phyloP scores from a whole-genome alignment of 2,329 filamentous ascomycete species.

The Paracorniculantispora psalliotae region DNA sequence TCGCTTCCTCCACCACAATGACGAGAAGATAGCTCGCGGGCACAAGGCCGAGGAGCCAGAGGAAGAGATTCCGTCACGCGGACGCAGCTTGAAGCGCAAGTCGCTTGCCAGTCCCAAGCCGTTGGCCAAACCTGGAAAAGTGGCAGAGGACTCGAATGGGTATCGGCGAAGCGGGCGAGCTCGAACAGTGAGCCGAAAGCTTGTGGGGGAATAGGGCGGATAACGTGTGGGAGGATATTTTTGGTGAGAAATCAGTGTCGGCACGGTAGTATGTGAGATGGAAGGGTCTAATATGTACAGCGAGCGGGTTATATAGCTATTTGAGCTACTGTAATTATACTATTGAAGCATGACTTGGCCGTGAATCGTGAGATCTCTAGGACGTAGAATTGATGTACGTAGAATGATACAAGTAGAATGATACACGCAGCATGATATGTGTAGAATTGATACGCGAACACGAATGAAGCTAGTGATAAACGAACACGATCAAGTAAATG shows the following conservation, averaged over 20 bases:
- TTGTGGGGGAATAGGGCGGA: not conserved
- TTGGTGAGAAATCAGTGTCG: too few species aligned
- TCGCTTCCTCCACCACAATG: conserved; percentile 69
- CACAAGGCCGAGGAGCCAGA: conserved; percentile 27
- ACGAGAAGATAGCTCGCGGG: conserved; percentile 56
- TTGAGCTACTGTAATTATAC: not conserved
- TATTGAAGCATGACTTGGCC: not conserved
- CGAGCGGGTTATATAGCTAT: not conserved
- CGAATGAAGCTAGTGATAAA: not conserved
- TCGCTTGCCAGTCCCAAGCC: conserved; percentile 15
- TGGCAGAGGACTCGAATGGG: not conserved
- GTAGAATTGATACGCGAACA: not conserved
- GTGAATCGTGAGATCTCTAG: too few species aligned
- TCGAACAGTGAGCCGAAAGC: conserved; percentile 6
- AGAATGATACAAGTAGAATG: not conserved
- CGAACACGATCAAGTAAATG: not conserved
- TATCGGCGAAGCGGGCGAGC: conserved; percentile 10
- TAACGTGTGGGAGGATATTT: not conserved
- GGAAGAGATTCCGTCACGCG: conserved; percentile 21
- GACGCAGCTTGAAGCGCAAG: conserved; percentile 22
- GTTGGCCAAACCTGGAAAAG: not conserved
- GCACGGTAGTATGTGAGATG: too few species aligned
- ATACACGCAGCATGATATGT: too few species aligned
- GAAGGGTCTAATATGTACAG: conserved; percentile 9
- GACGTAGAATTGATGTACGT: too few species aligned